phyloP scores from a whole-genome alignment of 257 asterid genomes.

The Nemophila menziesii region DNA sequence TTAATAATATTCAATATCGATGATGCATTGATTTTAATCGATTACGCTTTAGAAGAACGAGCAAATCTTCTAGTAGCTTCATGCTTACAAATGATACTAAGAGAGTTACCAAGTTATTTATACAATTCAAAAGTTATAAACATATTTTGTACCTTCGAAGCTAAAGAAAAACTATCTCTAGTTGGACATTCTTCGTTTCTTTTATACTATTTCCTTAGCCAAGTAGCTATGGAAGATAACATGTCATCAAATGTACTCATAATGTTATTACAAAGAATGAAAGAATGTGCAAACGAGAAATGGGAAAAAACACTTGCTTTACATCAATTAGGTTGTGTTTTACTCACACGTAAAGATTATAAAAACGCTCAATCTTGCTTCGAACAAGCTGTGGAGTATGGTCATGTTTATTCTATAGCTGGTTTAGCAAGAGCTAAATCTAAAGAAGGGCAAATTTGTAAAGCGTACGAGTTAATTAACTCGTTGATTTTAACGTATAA shows the following conservation, averaged over 20 bases:
- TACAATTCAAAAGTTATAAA: constrained; percentile 28
- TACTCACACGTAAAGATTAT: constrained; percentile 28
- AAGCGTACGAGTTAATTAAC: constrained; percentile 25
- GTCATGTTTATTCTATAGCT: constrained; percentile 32
- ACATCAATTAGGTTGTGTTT: constrained; percentile 38
- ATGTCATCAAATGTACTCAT: constrained; percentile 30
- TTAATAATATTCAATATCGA: constrained; percentile 29
- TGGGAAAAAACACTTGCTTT: constrained; percentile 34
- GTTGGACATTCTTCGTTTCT: constrained; percentile 36
- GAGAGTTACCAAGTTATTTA: constrained; percentile 33
- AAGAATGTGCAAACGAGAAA: constrained; percentile 33
- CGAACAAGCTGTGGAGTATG: constrained; percentile 30
- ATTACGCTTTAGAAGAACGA: constrained; percentile 41
- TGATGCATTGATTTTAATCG: constrained; percentile 34
- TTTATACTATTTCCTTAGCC: constrained; percentile 38
- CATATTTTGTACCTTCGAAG: constrained; percentile 32
- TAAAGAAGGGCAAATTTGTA: constrained; percentile 30
- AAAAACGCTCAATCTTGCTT: constrained; percentile 29
- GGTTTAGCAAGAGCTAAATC: constrained; percentile 34
- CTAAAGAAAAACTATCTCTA: constrained; percentile 23
- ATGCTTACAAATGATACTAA: constrained; percentile 37
- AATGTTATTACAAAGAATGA: constrained; percentile 30
- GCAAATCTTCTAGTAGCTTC: constrained; percentile 31
- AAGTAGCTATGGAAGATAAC: constrained; percentile 33
- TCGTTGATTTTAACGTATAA: constrained; percentile 20